phyloP scores from a whole-genome alignment of 805 yeast species.

The Saccharomycopsis olivae region DNA sequence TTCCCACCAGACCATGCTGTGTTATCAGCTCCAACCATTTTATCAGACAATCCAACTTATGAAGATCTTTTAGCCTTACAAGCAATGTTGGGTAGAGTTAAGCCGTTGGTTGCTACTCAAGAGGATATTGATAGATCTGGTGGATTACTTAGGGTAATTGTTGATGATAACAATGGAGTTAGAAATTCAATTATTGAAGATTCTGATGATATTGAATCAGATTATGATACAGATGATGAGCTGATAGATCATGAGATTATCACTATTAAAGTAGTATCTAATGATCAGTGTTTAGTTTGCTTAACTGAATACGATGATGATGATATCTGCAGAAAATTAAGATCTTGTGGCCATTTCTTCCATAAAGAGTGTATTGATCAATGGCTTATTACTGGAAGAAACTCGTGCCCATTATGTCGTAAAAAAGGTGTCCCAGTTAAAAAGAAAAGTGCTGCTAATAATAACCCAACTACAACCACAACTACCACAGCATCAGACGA shows the following conservation, averaged over 20 bases:
- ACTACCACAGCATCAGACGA: not conserved
- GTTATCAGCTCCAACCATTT: constrained; percentile 35
- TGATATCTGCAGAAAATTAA: constrained; percentile 37
- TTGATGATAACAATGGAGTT: constrained; percentile 2
- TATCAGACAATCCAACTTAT: constrained; percentile 39
- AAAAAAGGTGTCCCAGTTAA: constrained; percentile 28
- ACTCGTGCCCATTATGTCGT: constrained; percentile 51
- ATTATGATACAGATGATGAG: constrained; percentile 11
- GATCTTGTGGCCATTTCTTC: constrained; percentile 39
- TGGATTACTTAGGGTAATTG: constrained; percentile 24
- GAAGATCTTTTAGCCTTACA: constrained; percentile 40
- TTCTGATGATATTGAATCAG: not conserved
- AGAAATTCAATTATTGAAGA: not conserved
- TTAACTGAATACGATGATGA: constrained; percentile 35
- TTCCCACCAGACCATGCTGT: constrained; percentile 40
- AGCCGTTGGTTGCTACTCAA: constrained; percentile 32
- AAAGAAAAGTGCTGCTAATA: constrained; percentile 5
- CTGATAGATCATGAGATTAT: constrained; percentile 18
- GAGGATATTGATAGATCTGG: constrained; percentile 33
- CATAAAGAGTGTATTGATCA: constrained; percentile 48
- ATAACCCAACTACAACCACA: not conserved
- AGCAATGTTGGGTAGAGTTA: constrained; percentile 35
- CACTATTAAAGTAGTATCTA: constrained; percentile 8
- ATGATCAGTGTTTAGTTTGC: constrained; percentile 43
- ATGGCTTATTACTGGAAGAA: constrained; percentile 43